Evolutionary conservation across 306 rosid genomes (phyloP), one percentile per base, ranked within the genome.

Genomic region (Albizia julibrissin): DNA sequence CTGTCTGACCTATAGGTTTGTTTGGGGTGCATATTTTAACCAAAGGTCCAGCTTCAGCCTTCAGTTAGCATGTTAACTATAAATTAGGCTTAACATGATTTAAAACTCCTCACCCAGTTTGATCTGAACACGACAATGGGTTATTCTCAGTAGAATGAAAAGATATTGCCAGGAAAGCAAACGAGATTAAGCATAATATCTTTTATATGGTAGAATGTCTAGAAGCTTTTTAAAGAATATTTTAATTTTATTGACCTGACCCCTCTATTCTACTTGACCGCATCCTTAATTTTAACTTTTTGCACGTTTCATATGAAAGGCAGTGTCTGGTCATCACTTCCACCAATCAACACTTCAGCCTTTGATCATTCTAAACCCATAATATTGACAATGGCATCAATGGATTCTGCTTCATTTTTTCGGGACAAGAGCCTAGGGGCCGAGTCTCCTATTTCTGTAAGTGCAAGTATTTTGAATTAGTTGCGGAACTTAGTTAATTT

Each of bases 321-420:
- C 97, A 94, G 98, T 93, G 98, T 94, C 84, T 94, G 97, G 98
- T 92, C 97, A 22, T 88, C 98, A 19, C 97, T 93, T 87, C 98
- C 94, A 18, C 97, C 97, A 66, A 89, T 91, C 85, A 91, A 91
- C 72, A 81, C 47, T 77, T 88, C 94, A 34, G 86, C 97, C 52
- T 70, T 65, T 13, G 80, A 88, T 39, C 89, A 88, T 69, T 65
- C 92, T 59, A 94, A 91, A 89, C 89, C 97, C 43, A 76, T 94
- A 74, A 85, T 94, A 82, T 74, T 94, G 83, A 74, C 93, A 1
- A 84, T 87, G 72, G 95, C 95, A 13, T 92, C 98, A 27, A 93
- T 94, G 98, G 98, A 94, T 84, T 89, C 98, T 18, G 94, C 95
- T 81, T 94, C 97, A n/a, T 93, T 94, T 89, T 94, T 94, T 82